Percentiles rank a stretch among this genome's conserved stretches.
These are phyloP conservation scores for Avena insularis DNA, from an alignment of 176 grass and related monocot genomes.

Conservation along the genomic window DNA sequence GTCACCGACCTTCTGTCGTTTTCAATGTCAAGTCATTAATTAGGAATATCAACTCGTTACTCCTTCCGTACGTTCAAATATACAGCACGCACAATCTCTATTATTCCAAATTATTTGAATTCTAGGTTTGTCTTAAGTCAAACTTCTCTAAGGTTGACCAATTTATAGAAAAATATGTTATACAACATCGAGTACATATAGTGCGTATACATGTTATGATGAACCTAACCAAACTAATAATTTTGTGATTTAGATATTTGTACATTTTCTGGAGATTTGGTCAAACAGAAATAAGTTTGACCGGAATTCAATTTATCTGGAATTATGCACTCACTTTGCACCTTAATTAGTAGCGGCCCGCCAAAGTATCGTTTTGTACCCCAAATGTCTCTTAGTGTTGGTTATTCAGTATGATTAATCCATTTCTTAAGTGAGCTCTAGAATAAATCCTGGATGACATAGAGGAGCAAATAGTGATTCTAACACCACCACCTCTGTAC, in stretches of 20 bases:
- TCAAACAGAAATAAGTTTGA: no score
- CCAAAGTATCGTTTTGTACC: not conserved
- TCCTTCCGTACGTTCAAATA: not conserved
- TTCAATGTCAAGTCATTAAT: constrained; percentile 7
- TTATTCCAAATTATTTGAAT: not conserved
- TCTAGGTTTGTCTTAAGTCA: not conserved
- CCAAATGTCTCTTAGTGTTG: not conserved
- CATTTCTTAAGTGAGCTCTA: not conserved
- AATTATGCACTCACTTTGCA: no score
- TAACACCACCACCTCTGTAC: not conserved
- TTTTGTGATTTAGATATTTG: no score
- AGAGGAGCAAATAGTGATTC: not conserved
- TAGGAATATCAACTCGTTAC: not conserved
- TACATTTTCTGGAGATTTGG: no score
- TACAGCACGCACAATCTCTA: not conserved
- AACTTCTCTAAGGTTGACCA: not conserved
- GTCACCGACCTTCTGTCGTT: not conserved
- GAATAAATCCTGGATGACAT: not conserved
- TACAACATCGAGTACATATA: not conserved
- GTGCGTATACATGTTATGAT: no score
- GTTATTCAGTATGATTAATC: not conserved
- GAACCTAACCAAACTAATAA: no score
- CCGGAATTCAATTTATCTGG: no score
- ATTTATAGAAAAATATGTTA: not conserved
- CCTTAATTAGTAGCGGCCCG: not conserved